These are phyloP conservation scores for Pythium insidiosum DNA, from an alignment of 352 stramenopile species.

Conservation along the genomic window DNA sequence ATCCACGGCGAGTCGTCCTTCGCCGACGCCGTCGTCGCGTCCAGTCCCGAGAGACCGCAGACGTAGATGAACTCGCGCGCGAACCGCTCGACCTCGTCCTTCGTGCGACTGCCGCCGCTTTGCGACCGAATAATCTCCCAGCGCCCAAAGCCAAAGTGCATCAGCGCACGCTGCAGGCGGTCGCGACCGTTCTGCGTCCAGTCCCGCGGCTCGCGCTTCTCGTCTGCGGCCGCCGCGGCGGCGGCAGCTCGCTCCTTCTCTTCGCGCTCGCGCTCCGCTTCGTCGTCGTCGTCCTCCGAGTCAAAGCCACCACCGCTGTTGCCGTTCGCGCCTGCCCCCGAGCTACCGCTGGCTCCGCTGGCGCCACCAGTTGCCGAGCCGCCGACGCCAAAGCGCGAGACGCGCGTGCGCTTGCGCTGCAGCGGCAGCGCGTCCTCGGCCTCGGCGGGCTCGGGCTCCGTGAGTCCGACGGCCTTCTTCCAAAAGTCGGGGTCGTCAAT, in stretches of 20 bases:
- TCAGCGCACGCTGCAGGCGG: constrained; percentile 73
- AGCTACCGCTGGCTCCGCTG: too few species aligned
- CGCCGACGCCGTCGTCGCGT: constrained; percentile 30
- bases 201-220: constrained; percentile 64
- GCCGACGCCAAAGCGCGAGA: constrained; percentile 67
- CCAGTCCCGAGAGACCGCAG: constrained; percentile 63
- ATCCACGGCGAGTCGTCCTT: constrained; percentile 82
- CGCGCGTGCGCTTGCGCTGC: constrained; percentile 81
- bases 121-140: constrained; percentile 87
- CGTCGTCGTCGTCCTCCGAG: constrained; percentile 64
- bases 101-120: constrained; percentile 75
- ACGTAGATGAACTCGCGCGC: constrained; percentile 84
- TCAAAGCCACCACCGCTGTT: constrained; percentile 20
- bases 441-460: constrained; percentile 59
- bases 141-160: constrained; percentile 82
- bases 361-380: too few species aligned
- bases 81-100: constrained; percentile 81
- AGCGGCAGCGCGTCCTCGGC: constrained; percentile 52
- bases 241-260: constrained; percentile 23
- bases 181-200: constrained; percentile 85
- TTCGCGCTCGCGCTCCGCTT: constrained; percentile 31
- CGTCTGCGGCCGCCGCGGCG: constrained; percentile 23
- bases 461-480: constrained; percentile 95
- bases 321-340: too few species aligned
- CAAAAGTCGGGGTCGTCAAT: constrained; percentile 99